A percentile compares a stretch with the other conserved stretches of the same genome.
Evolutionary conservation across 2,329 filamentous ascomycete species (phyloP).

Genomic region (Colletotrichum spaethianum): DNA sequence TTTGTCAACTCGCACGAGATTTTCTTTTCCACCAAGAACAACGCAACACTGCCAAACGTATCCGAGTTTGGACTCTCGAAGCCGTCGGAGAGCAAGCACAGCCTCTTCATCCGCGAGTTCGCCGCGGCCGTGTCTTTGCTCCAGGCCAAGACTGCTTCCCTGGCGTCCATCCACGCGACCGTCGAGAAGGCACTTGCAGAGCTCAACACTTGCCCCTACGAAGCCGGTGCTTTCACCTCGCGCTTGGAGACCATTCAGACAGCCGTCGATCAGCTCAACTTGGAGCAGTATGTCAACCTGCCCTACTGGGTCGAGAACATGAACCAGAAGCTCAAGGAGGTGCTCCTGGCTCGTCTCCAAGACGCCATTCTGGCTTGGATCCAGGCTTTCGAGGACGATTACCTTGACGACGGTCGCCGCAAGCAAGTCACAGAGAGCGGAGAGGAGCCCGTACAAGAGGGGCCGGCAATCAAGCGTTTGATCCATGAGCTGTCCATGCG

Average conservation of each 20-base stretch:
- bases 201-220: constrained; percentile 87
- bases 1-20: constrained; percentile 98
- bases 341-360: constrained; percentile 85
- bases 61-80: constrained; percentile 62
- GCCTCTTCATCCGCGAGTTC: constrained; percentile 96
- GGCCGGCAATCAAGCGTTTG: constrained; percentile 79
- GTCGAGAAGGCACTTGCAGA: constrained; percentile 87
- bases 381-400: constrained; percentile 80
- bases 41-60: constrained; percentile 52
- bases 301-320: constrained; percentile 89
- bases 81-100: constrained; percentile 88
- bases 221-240: constrained; percentile 82
- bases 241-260: constrained; percentile 90
- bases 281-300: constrained; percentile 96
- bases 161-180: constrained; percentile 84
- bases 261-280: constrained; percentile 94
- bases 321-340: constrained; percentile 87
- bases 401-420: constrained; percentile 66
- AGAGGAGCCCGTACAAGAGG: constrained; percentile 63
- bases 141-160: constrained; percentile 86
- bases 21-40: constrained; percentile 71
- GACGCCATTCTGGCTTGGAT: constrained; percentile 91
- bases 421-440: constrained; percentile 61
- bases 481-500: constrained; percentile 97
- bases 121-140: constrained; percentile 88